Percentiles rank a stretch among this genome's conserved stretches.
phyloP scores from a whole-genome alignment of 1,284 basidiomycete genomes.

The Ceratobasidium sp. region DNA sequence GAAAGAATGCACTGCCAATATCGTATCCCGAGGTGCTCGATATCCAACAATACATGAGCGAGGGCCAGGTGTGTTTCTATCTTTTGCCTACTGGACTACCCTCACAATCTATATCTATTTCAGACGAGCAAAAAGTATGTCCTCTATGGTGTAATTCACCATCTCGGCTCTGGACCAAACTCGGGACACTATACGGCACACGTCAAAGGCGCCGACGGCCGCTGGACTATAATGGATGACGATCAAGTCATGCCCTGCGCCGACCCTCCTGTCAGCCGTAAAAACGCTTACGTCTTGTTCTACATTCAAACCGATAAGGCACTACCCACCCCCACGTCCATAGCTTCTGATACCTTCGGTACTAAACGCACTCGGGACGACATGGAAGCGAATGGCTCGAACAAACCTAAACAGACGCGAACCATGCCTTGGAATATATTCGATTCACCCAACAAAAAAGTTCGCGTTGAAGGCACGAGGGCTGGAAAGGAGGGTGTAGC shows the following conservation, averaged over 20 bases:
- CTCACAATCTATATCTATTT: conserved; percentile 21
- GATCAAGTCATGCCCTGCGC: conserved; percentile 68
- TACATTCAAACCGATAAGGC: conserved; percentile 68
- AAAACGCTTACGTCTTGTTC: conserved; percentile 93
- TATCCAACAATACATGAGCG: conserved; percentile 86
- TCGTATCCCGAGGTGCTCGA: conserved; percentile 84
- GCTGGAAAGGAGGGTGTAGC: conserved; percentile 20
- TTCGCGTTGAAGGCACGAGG: conserved; percentile 9
- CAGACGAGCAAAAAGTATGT: conserved; percentile 81
- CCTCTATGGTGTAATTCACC: conserved; percentile 92
- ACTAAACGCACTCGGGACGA: conserved; percentile 29
- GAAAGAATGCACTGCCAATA: conserved; percentile 84
- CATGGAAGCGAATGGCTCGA: conserved; percentile 11
- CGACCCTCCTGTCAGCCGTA: conserved; percentile 68
- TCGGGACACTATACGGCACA: conserved; percentile 97
- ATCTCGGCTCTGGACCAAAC: conserved; percentile 92
- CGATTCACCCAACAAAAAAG: conserved; percentile 10
- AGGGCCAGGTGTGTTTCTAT: conserved; percentile 63
- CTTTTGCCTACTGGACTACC: neutral
- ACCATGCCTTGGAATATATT: conserved; percentile 20
- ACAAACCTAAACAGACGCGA: neutral
- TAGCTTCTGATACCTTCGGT: neutral
- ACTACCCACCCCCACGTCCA: neutral
- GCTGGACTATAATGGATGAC: conserved; percentile 97
- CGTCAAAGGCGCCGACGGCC: conserved; percentile 77